A percentile compares a stretch with the other conserved stretches of the same genome.
phyloP scores from a whole-genome alignment of 2,329 filamentous ascomycete species.

The Septoria petroselini region DNA sequence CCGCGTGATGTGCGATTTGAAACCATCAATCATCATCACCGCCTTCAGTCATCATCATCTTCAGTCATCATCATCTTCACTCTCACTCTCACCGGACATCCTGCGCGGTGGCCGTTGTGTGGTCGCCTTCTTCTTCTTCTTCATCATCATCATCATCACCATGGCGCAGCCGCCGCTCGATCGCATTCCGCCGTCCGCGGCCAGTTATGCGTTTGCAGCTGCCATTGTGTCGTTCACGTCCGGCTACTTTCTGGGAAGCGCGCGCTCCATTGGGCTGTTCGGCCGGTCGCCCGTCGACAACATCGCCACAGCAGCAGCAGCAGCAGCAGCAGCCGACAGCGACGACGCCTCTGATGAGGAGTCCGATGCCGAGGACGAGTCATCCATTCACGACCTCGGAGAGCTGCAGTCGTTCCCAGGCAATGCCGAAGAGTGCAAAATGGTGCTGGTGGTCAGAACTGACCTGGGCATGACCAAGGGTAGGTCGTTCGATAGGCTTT shows the following conservation, averaged over 20 bases:
- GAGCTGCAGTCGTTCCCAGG: conserved; percentile 47
- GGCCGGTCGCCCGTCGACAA: conserved; percentile 45
- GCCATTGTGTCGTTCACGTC: conserved; percentile 69
- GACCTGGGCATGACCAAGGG: conserved; percentile 98
- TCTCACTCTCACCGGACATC: too few relatives aligned
- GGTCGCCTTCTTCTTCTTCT: too few relatives aligned
- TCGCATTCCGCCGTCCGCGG: conserved; percentile 49
- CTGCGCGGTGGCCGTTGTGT: too few relatives aligned
- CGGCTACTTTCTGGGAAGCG: conserved; percentile 70
- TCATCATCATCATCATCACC: conserved; percentile 8
- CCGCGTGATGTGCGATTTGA: too few relatives aligned
- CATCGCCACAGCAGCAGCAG: conserved; percentile 5
- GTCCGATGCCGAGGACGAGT: conserved; percentile 39
- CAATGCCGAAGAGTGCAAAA: conserved; percentile 79
- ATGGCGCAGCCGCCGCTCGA: conserved; percentile 22
- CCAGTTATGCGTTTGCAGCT: conserved; percentile 66
- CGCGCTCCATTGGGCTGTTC: conserved; percentile 69
- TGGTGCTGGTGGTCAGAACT: conserved; percentile 86
- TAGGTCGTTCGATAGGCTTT: conserved; percentile 43
- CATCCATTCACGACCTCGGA: conserved; percentile 42
- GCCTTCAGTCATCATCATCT: too few relatives aligned
- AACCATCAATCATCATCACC: conserved; percentile 4
- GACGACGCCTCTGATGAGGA: conserved; percentile 39
- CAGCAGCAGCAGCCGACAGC: not conserved
- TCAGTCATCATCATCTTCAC: too few relatives aligned